Percentiles rank a stretch among this genome's conserved stretches.
phyloP scores from a whole-genome alignment of 306 rosid species.

The Ceratonia siliqua region DNA sequence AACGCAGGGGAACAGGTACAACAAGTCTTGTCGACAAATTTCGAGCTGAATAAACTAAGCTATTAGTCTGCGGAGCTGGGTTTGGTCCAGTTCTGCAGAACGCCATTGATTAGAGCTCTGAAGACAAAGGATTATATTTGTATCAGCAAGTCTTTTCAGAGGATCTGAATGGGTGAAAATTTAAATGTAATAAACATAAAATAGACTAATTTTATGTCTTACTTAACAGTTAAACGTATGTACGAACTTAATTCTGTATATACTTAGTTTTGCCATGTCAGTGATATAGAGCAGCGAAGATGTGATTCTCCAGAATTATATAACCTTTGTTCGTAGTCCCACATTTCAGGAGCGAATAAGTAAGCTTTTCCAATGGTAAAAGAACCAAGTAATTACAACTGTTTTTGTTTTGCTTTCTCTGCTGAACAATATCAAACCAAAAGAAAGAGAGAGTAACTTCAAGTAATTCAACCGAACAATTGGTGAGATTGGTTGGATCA shows the following conservation, averaged over 20 bases:
- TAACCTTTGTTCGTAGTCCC: conserved; percentile 2
- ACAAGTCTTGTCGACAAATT: conserved; percentile 64
- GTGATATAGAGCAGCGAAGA: not conserved
- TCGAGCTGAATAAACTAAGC: conserved; percentile 46
- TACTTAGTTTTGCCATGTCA: not conserved
- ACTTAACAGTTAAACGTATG: not conserved
- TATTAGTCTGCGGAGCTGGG: conserved; percentile 49
- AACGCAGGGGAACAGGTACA: conserved; percentile 46
- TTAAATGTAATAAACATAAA: conserved; percentile 5
- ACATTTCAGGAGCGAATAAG: conserved; percentile 27
- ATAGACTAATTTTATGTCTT: conserved; percentile 14
- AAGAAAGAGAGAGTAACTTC: not conserved
- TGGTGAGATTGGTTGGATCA: not conserved
- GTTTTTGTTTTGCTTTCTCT: not conserved
- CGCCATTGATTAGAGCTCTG: conserved; percentile 65
- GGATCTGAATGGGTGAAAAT: conserved; percentile 11
- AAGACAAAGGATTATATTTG: not conserved
- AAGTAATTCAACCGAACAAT: not conserved
- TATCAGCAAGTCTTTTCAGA: conserved; percentile 26
- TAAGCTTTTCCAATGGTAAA: not conserved
- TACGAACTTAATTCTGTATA: not conserved
- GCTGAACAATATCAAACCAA: not conserved
- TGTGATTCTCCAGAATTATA: not conserved
- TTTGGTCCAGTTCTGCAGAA: conserved; percentile 51
- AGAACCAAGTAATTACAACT: not conserved